Percentiles rank a stretch among this genome's conserved stretches.
These are phyloP conservation scores for Colletotrichum destructivum DNA, from an alignment of 2,329 filamentous ascomycete species.

Conservation along the genomic window DNA sequence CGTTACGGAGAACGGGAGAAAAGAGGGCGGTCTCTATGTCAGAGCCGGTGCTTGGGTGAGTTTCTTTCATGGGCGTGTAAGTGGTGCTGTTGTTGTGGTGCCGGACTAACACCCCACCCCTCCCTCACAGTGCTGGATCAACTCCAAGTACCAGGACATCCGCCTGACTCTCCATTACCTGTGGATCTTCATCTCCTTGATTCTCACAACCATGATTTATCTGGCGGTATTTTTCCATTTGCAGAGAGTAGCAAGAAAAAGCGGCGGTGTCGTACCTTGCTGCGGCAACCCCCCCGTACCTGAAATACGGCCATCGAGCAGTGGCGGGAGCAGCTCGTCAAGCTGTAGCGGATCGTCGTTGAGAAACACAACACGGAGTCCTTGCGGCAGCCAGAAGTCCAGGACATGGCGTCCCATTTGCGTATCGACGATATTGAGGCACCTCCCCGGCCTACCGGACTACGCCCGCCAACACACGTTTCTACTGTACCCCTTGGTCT, in stretches of 20 bases:
- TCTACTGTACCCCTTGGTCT: conserved; percentile 78
- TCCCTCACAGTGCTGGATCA: conserved; percentile 72
- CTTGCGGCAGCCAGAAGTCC: background rate
- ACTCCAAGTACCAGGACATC: conserved; percentile 65
- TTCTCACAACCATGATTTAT: conserved; percentile 57
- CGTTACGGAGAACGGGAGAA: conserved; percentile 58
- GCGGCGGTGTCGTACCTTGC: conserved; percentile 23
- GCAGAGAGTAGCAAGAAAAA: conserved; percentile 46
- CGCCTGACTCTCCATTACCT: conserved; percentile 75
- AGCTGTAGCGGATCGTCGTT: too few relatives aligned
- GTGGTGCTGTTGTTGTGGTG: too few relatives aligned
- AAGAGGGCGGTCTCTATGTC: conserved; percentile 69
- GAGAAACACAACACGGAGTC: background rate
- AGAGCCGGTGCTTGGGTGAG: conserved; percentile 75
- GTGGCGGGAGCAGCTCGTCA: background rate
- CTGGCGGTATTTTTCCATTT: conserved; percentile 57
- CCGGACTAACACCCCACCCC: too few relatives aligned
- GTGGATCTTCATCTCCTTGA: conserved; percentile 69
- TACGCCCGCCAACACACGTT: conserved; percentile 66
- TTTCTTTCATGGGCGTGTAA: conserved; percentile 17
- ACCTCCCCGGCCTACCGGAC: conserved; percentile 26
- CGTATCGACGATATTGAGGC: conserved; percentile 15
- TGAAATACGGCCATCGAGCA: background rate
- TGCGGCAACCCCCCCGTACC: background rate
- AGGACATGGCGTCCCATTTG: conserved; percentile 1